Percentiles rank a stretch among this genome's conserved stretches.
Conservation (phyloP, 2,329 filamentous ascomycete species). For the Penicillium capsulatum region DNA sequence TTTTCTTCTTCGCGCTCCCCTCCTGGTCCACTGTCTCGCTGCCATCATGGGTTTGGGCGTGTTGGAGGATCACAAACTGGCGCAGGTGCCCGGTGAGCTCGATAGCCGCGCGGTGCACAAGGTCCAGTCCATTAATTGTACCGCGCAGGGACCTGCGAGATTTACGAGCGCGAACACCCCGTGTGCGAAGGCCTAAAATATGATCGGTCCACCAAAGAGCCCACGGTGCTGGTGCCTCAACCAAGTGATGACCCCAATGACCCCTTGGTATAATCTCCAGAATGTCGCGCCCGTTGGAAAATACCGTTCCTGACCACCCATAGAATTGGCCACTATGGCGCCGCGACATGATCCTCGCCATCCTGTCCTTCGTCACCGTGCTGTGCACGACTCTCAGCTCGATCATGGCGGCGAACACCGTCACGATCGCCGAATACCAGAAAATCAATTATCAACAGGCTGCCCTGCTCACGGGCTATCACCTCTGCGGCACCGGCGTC, state of each 20-base stretch:
- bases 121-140: neutral
- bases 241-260: conserved; percentile 89
- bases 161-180: conserved; percentile 56
- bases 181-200: conserved; percentile 59
- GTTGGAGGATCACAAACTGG: conserved; percentile 61
- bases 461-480: conserved; percentile 81
- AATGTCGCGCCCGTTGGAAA: neutral
- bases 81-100: conserved; percentile 68
- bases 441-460: conserved; percentile 64
- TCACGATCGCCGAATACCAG: conserved; percentile 69
- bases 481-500: conserved; percentile 75
- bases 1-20: neutral
- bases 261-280: conserved; percentile 56
- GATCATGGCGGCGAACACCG: conserved; percentile 81
- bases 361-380: conserved; percentile 75
- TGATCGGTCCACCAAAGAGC: conserved; percentile 61
- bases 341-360: conserved; percentile 73
- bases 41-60: conserved; percentile 65
- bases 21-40: neutral
- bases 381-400: conserved; percentile 81
- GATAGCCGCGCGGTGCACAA: neutral
- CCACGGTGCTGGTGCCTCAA: conserved; percentile 82
- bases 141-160: conserved; percentile 45
- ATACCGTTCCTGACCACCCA: conserved; percentile 1
- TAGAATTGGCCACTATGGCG: conserved; percentile 83